Base-by-base conservation (phyloP, 2,329 filamentous ascomycete species). In the Trichoderma guizhouense region DNA sequence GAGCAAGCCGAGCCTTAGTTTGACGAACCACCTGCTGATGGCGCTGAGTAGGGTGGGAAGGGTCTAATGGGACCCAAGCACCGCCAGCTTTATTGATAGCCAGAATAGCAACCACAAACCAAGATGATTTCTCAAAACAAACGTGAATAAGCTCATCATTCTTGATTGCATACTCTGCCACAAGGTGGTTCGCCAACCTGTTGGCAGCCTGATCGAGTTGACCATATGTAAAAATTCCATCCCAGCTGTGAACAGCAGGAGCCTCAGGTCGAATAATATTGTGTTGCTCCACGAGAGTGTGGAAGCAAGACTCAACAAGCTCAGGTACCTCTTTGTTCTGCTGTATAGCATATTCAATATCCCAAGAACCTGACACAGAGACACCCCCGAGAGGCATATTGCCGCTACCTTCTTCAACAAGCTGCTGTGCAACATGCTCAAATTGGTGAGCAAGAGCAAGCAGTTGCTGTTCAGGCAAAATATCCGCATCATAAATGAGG, bases 71-170 rank as follows among this genome's bases (percentile, higher is more conserved):
- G 7, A 70, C 57, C 65, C 66, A 72, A 32, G 66, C 71, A 28
- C 43, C 71, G 5, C 71, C 71, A 7, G 71, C 71, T 18, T 72
- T 72, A 18, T 69, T 69, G 2, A 72, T 65, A 3, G 71, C 71
- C 8, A 72, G 21, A 11, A 72, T 60, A 11, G 65, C 65, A 28
- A 72, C 58, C 14, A 72, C 26, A 14, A 70, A 69, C 65, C 65
- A 70, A 30, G 66, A 36, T 24, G 69, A 71, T 12, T 71, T 71
- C n/a, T 71, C 69, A 9, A 71, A 71, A 18, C 69, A 71, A 47
- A 71, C 69, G 21, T 71, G 69, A 9, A 71, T 60, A 36, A 71
- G 69, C 32, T 71, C 69, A 7, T 60, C 36, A 26, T 43, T 58
- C 5, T 30, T 15, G 1, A 66, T 34, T 2, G 6, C 36, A 28